phyloP scores from a whole-genome alignment of 139 green algal species.

The Diplosphaera chodatii region DNA sequence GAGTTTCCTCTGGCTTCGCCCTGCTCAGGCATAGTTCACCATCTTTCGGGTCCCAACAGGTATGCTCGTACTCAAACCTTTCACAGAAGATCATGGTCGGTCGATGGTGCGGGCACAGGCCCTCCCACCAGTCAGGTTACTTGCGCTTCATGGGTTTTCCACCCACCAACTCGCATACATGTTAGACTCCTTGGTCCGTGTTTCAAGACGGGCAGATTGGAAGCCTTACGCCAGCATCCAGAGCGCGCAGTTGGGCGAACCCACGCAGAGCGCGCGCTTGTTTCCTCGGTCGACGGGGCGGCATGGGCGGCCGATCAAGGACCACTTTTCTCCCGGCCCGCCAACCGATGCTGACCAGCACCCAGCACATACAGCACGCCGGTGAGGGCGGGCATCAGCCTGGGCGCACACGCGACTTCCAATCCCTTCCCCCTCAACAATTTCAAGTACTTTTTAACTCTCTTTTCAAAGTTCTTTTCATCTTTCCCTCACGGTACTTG shows the following conservation, averaged over 20 bases:
- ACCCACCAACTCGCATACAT: constrained; percentile 86
- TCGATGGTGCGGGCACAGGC: constrained; percentile 72
- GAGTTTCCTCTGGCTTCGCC: constrained; percentile 91
- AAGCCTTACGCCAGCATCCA: constrained; percentile 78
- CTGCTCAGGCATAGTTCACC: constrained; percentile 94
- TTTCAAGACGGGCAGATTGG: constrained; percentile 89
- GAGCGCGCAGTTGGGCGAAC: constrained; percentile 58
- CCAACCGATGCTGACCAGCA: constrained; percentile 80
- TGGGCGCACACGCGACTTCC: constrained; percentile 60
- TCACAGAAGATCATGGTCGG: constrained; percentile 84
- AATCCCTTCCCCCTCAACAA: constrained; percentile 89
- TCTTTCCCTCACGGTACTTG: constrained; percentile 96
- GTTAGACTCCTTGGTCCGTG: constrained; percentile 96
- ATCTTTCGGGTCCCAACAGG: constrained; percentile 90
- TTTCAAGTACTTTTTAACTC: constrained; percentile 95
- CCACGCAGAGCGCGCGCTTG: constrained; percentile 50
- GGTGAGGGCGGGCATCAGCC: constrained; percentile 56
- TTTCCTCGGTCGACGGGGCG: constrained; percentile 59
- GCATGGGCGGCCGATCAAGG: constrained; percentile 50
- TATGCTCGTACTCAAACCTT: constrained; percentile 85
- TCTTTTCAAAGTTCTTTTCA: constrained; percentile 97
- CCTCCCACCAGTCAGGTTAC: constrained; percentile 79
- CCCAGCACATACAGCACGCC: constrained; percentile 56
- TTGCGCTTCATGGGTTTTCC: constrained; percentile 87
- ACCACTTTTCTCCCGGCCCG: constrained; percentile 54